A percentile compares a stretch with the other conserved stretches of the same genome.
Conservation (phyloP, 352 stramenopile species). For the Globisporangium megalacanthum region DNA sequence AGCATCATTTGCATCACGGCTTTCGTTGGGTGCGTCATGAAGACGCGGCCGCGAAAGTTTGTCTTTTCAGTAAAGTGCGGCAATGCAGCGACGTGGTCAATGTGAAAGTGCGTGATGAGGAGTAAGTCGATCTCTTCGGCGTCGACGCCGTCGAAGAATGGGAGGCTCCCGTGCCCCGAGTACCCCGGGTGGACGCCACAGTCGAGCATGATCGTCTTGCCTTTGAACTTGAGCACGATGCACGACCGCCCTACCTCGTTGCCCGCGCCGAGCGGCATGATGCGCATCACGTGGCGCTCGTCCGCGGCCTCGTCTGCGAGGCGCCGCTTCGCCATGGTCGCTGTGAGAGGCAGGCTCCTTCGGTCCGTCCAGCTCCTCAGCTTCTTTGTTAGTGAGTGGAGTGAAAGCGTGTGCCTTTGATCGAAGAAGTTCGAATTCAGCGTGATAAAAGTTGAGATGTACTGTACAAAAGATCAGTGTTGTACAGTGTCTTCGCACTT, state of each 20-base stretch:
- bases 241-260: constrained; percentile 99
- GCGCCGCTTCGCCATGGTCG: constrained; percentile 62
- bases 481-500: too few species aligned
- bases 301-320: constrained; percentile 68
- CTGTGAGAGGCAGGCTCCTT: background rate
- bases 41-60: constrained; percentile 96
- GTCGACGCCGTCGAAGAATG: constrained; percentile 98
- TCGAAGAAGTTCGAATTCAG: too few species aligned
- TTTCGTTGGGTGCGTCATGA: constrained; percentile 99
- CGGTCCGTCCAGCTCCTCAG: too few species aligned
- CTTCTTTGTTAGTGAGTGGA: background rate
- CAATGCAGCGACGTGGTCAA: constrained; percentile 98
- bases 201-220: constrained; percentile 97
- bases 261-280: constrained; percentile 95
- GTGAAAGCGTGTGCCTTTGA: too few species aligned
- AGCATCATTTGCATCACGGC: constrained; percentile 98
- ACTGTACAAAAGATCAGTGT: too few species aligned
- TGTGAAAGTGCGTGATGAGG: constrained; percentile 99
- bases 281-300: constrained; percentile 88
- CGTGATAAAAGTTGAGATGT: too few species aligned
- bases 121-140: constrained; percentile 95
- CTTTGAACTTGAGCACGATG: constrained; percentile 99
- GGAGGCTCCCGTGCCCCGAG: constrained; percentile 95
- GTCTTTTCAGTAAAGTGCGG: constrained; percentile 99
- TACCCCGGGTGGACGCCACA: constrained; percentile 91